Base-by-base conservation (phyloP, 768 basidiomycete species). In the Tulasnella sp. region DNA sequence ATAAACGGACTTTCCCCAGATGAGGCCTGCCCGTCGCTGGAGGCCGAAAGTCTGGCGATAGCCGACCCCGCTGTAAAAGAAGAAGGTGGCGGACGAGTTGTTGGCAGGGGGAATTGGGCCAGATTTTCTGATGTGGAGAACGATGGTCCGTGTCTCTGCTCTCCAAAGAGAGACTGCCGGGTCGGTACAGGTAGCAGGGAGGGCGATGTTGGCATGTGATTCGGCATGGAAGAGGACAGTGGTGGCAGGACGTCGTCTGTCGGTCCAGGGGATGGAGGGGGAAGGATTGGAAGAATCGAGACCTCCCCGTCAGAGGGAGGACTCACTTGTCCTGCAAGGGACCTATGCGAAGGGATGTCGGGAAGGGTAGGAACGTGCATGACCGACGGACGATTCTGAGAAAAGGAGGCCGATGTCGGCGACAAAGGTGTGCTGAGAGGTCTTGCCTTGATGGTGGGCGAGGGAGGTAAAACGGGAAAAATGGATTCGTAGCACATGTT, bases 401-500 rank as follows among this genome's bases (percentile, higher is more conserved):
- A 34, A 29, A 42, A 40, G 6, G 69, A 42, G 35, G 16, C 42
- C n/a, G 40, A 52, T 22, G 32, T 62, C 14, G 22, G 42, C 41
- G 69, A 70, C 5, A 32, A 35, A 52, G 36, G 41, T 29, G 44
- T 47, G 32, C 34, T 70, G 44, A 41, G 67, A 29, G 29, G 52
- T 12, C 52, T 22, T 12, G 52, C 32, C 12, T 37, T 37, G 67
- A 41, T 59, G 22, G n/a, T 59, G 9, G 69, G 71, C 26, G 71
- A 72, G 0, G 71, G 62, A 14, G 65, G 66, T 39, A 77, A 42
- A 63, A 77, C n/a, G 35, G 92, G 92, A 75, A 96, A 96, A 19
- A 95, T 90, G 14, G 89, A 86, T 74, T 92, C 90, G 76, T 89
- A 96, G 79, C 94, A 96, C 1, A 89, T 85, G 71, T 92, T 88